These are phyloP conservation scores for Stereum hirsutum DNA, from an alignment of 1,284 basidiomycete genomes.

Conservation along the genomic window DNA sequence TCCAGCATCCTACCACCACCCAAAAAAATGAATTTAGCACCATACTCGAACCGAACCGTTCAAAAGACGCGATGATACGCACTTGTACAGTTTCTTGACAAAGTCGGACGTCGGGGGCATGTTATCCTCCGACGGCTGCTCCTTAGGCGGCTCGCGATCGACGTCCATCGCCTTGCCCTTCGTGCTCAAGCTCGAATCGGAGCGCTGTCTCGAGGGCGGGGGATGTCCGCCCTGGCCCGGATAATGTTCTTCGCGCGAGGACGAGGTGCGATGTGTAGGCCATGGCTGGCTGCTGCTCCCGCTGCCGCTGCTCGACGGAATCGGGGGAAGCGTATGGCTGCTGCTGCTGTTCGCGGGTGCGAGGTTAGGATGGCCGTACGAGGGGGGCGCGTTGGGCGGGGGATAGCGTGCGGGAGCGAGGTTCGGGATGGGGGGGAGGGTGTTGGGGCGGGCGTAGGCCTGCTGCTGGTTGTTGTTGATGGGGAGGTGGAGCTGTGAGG, in stretches of 20 bases:
- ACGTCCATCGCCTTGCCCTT: constrained; percentile 17
- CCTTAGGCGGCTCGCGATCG: constrained; percentile 14
- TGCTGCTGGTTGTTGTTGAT: too few species aligned
- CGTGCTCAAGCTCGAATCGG: too few species aligned
- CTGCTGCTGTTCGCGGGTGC: too few species aligned
- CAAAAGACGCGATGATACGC: constrained; percentile 17
- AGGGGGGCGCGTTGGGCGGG: constrained; percentile 17
- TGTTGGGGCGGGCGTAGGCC: constrained; percentile 27
- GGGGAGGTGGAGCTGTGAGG: constrained; percentile 33
- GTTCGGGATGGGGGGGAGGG: constrained; percentile 23
- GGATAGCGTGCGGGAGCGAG: constrained; percentile 12
- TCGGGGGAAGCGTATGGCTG: constrained; percentile 20
- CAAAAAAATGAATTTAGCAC: constrained; percentile 7
- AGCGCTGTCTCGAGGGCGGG: too few species aligned
- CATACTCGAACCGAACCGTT: too few species aligned
- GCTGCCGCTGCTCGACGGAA: constrained; percentile 19
- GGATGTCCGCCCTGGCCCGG: constrained; percentile 17
- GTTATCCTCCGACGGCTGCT: constrained; percentile 34
- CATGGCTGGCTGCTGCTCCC: constrained; percentile 21
- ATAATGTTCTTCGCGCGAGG: constrained; percentile 24
- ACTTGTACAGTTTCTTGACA: constrained; percentile 95
- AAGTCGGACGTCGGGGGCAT: constrained; percentile 83
- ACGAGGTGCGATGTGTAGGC: constrained; percentile 23
- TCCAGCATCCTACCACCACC: constrained; percentile 70
- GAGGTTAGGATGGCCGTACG: constrained; percentile 21